phyloP scores from a whole-genome alignment of 306 rosid species.

The Sechiopsis laciniata region DNA sequence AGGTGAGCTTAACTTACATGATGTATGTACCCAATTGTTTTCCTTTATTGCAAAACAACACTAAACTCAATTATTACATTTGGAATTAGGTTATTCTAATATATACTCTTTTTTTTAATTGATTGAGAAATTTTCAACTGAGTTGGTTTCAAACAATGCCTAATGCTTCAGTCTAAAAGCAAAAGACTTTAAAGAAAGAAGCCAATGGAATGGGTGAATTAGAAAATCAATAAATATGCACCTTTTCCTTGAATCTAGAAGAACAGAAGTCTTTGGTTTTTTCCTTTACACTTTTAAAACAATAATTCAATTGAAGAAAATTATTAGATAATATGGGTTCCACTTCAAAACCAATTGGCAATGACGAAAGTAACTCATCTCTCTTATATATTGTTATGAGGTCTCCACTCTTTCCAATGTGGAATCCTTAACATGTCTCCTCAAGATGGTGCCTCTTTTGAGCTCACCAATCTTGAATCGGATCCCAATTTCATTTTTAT shows the following conservation, averaged over 20 bases:
- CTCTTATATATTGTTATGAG: too few species aligned
- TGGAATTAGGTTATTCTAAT: not conserved
- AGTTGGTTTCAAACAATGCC: constrained; percentile 2
- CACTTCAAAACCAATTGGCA: too few species aligned
- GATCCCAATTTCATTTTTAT: too few species aligned
- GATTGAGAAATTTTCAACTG: not conserved
- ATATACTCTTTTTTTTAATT: not conserved
- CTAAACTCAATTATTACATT: not conserved
- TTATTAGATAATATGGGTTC: too few species aligned
- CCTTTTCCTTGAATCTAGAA: not conserved
- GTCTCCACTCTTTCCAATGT: too few species aligned
- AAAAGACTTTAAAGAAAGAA: not conserved
- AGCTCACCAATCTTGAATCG: too few species aligned
- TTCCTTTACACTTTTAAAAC: not conserved
- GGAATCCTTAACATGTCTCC: too few species aligned
- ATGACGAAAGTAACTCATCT: too few species aligned
- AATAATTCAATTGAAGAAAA: not conserved
- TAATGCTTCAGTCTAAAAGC: constrained; percentile 15
- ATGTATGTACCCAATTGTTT: too few species aligned
- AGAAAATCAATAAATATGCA: not conserved
- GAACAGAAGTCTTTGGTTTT: not conserved
- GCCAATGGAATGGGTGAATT: not conserved
- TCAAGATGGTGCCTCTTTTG: too few species aligned
- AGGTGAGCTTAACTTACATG: too few species aligned
- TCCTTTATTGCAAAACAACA: not conserved